Base-by-base conservation (phyloP, 2,329 filamentous ascomycete species). In the Colletotrichum tamarilloi region DNA sequence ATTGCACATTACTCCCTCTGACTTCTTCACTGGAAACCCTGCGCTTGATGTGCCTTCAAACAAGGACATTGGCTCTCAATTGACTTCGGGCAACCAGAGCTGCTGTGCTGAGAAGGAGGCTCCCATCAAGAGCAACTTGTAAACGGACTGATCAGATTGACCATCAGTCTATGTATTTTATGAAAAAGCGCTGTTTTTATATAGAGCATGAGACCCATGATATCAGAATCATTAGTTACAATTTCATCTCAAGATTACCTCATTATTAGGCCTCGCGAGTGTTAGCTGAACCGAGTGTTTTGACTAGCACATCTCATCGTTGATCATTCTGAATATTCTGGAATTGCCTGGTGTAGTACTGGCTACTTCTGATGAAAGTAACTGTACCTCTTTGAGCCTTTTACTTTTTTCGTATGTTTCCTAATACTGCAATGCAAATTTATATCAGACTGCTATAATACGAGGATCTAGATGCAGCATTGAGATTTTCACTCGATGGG, bases 11-110 rank as follows among this genome's bases (percentile, higher is more conserved):
- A 86, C 85, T 55, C 86, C 86, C 0, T 84, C 84, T 0, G 86
- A 87, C 66, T 87, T 87, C 76, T 87, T 87, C 71, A 82, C 83
- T 0, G 83, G 82, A 53, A 87, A 87, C 66, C 85, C 86, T 1
- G 84, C 85, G 0, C 74, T 87, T 2, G 85, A 87, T 75, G 84
- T 87, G 0, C 85, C 86, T 0, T 85, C 82, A 6, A 81, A 79
- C 58, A 80, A 69, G 35, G 77, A 79, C 53, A 49, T 75, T 3
- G 76, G 76, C 5, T 79, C 77, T 1, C 75, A 76, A 62, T 55
- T 73, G 4, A 74, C 67, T 24, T 59, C 70, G 4, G 62, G 62
- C 12, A 63, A n/a, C n/a, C 46, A 38, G 14, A 28, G 70, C 2
- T 73, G 67, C 56, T 73, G 70, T 16, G 67, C 55, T 3, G 28